Evolutionary conservation across 2,329 filamentous ascomycete genomes (phyloP).

Genomic region (Ceratocystis alfenasii): DNA sequence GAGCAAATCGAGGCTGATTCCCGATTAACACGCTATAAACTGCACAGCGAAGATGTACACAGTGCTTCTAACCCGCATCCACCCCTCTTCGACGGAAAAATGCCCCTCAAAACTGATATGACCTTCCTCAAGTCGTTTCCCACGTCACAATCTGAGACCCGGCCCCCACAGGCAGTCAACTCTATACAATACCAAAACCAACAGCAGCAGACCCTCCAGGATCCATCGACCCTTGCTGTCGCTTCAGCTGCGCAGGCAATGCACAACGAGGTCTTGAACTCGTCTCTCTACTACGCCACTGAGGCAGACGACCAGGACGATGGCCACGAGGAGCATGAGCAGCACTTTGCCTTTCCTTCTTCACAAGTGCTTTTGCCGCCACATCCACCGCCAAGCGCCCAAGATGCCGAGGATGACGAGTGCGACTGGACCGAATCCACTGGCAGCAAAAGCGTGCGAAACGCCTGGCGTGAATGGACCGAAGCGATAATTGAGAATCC

Average conservation of each 20-base stretch:
- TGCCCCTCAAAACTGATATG: background rate
- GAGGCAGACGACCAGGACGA: background rate
- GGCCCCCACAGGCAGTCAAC: background rate
- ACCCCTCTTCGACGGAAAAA: background rate
- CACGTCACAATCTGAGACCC: background rate
- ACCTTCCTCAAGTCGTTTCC: slow-evolving; percentile 14
- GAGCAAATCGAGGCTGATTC: slow-evolving; percentile 35
- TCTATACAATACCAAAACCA: background rate
- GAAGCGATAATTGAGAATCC: slow-evolving; percentile 13
- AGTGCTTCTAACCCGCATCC: background rate
- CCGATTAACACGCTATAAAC: background rate
- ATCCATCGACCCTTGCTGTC: background rate
- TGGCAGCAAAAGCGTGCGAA: background rate
- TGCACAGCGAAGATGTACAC: background rate
- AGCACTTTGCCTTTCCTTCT: slow-evolving; percentile 15
- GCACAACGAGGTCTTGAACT: background rate
- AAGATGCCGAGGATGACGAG: slow-evolving; percentile 11
- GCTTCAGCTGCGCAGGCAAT: slow-evolving; percentile 2
- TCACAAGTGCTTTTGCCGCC: slow-evolving; percentile 15
- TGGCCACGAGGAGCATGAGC: slow-evolving; percentile 4
- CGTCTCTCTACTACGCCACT: background rate
- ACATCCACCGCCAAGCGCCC: slow-evolving; percentile 8
- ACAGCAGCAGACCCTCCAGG: background rate
- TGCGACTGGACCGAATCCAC: background rate
- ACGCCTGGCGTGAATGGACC: slow-evolving; percentile 19